Percentiles rank a stretch among this genome's conserved stretches.
Evolutionary conservation across 1,139 yeast species (phyloP).

Genomic region (Magnusiomyces tetraspermus): DNA sequence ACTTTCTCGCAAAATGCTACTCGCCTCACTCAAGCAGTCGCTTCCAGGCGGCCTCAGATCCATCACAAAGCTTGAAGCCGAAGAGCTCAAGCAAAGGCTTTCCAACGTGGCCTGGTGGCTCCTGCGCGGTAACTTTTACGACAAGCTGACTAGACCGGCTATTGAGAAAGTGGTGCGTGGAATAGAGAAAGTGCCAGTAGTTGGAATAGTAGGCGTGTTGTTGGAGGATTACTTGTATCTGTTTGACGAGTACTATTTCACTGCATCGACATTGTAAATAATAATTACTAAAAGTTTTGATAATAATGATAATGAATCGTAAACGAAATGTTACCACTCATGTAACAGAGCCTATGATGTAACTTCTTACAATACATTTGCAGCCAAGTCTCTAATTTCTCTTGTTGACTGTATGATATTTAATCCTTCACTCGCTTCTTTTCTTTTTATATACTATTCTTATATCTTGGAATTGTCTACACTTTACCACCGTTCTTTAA

Average conservation of each 20-base stretch:
- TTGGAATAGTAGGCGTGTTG: conserved; percentile 21
- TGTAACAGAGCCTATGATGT: too few species aligned
- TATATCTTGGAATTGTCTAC: too few species aligned
- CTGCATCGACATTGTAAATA: conserved; percentile 14
- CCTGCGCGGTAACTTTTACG: conserved; percentile 35
- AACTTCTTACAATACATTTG: too few species aligned
- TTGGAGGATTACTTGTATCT: conserved; percentile 34
- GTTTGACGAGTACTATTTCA: conserved; percentile 34
- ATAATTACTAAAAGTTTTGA: too few species aligned
- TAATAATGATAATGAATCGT: too few species aligned
- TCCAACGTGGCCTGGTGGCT: conserved; percentile 35
- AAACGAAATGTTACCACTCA: too few species aligned
- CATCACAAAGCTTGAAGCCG: conserved; percentile 30
- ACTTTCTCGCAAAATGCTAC: conserved; percentile 25
- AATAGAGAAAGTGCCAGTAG: conserved; percentile 28
- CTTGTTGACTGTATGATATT: too few species aligned
- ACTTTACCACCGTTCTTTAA: too few species aligned
- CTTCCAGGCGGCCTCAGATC: conserved; percentile 27
- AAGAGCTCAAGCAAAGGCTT: conserved; percentile 29
- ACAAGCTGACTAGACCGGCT: conserved; percentile 28
- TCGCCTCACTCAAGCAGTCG: conserved; percentile 18
- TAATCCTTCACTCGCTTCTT: neutral
- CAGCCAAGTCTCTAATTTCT: too few species aligned
- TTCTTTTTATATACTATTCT: conserved; percentile 1
- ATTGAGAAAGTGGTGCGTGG: conserved; percentile 22